Conservation (phyloP, 2,329 filamentous ascomycete genomes). For the Leptographium radiaticola region DNA sequence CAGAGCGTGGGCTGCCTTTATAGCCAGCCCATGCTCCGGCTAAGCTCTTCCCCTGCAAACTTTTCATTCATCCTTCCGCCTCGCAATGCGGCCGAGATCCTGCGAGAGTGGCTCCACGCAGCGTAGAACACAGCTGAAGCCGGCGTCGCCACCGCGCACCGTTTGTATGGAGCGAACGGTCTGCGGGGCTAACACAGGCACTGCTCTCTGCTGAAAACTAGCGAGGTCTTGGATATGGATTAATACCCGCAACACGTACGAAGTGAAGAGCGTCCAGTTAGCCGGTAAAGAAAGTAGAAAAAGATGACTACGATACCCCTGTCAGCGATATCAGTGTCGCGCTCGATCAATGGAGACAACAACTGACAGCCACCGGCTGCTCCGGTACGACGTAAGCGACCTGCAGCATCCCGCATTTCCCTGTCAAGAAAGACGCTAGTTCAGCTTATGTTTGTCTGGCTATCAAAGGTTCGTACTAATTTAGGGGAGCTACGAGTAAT, state of each 20-base stretch:
- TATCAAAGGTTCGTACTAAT: neutral
- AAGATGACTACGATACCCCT: neutral
- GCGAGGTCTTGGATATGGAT: neutral
- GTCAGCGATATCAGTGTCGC: neutral
- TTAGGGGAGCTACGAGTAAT: neutral
- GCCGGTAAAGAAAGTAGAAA: neutral
- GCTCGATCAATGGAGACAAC: neutral
- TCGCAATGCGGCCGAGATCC: neutral
- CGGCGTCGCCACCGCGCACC: neutral
- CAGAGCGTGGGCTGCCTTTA: neutral
- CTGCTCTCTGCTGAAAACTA: neutral
- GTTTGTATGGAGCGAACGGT: neutral
- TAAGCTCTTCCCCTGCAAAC: neutral
- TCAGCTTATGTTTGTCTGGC: neutral
- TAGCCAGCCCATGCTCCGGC: neutral
- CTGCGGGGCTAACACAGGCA: neutral
- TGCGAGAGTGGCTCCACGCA: neutral
- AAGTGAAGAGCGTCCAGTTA: neutral
- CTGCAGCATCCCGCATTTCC: neutral
- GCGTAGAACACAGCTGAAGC: neutral
- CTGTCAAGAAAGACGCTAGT: neutral
- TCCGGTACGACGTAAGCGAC: neutral
- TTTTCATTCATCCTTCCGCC: neutral
- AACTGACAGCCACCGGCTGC: neutral
- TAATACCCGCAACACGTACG: neutral